These are phyloP conservation scores for Macrophomina pseudophaseolina DNA, from an alignment of 2,329 filamentous ascomycete genomes.

Conservation along the genomic window DNA sequence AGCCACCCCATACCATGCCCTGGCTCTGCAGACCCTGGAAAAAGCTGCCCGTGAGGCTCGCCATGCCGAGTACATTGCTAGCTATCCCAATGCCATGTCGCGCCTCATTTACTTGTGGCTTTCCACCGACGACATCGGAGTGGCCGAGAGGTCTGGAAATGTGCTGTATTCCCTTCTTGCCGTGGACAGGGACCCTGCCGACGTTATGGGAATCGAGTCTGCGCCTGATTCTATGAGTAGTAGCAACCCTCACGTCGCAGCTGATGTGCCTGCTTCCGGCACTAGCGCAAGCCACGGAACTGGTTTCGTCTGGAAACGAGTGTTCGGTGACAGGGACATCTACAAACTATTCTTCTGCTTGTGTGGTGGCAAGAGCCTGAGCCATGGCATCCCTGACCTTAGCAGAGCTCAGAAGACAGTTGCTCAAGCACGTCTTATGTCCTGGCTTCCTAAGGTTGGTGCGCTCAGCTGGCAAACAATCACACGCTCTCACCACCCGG, in stretches of 20 bases:
- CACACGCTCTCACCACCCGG: conserved; percentile 55
- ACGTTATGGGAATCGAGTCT: conserved; percentile 46
- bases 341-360: conserved; percentile 62
- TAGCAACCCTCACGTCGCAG: conserved; percentile 14
- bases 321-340: conserved; percentile 65
- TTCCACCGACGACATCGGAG: conserved; percentile 58
- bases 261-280: not conserved
- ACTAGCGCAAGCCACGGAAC: conserved; percentile 34
- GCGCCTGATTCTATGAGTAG: conserved; percentile 31
- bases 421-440: conserved; percentile 64
- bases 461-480: conserved; percentile 61
- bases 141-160: conserved; percentile 60
- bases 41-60: conserved; percentile 59
- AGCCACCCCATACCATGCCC: conserved; percentile 57
- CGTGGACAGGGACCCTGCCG: conserved; percentile 47
- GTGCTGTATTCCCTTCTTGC: conserved; percentile 59
- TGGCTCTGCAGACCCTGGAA: conserved; percentile 61
- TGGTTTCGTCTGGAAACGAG: conserved; percentile 63
- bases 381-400: conserved; percentile 42
- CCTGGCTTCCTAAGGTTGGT: conserved; percentile 61
- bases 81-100: conserved; percentile 59
- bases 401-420: conserved; percentile 61
- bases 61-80: conserved; percentile 64
- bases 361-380: conserved; percentile 53
- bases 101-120: conserved; percentile 65